Percentiles rank a stretch among this genome's conserved stretches.
Evolutionary conservation across 345 rosid species (phyloP).

Genomic region (Adansonia digitata): DNA sequence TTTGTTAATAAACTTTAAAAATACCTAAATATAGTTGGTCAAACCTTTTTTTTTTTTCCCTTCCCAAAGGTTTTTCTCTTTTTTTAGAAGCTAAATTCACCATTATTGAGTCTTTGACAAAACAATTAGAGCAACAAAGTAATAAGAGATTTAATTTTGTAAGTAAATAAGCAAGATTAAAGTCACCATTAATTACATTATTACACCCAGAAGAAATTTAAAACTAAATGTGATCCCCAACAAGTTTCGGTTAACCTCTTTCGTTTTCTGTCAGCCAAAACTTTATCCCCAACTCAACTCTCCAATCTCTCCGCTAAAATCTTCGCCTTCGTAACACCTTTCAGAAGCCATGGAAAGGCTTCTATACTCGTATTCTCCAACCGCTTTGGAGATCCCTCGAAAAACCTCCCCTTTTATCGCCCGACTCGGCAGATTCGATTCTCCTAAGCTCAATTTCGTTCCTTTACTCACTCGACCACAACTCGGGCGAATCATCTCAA

Average conservation of each 20-base stretch:
- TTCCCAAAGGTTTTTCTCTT: no score
- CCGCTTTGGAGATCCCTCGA: constrained; percentile 30
- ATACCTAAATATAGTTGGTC: no score
- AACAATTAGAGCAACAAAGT: neutral
- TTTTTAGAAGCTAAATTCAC: no score
- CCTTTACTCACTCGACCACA: constrained; percentile 23
- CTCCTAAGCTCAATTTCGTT: constrained; percentile 26
- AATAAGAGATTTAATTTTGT: no score
- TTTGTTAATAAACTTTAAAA: no score
- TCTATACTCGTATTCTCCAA: constrained; percentile 58
- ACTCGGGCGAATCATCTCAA: constrained; percentile 38
- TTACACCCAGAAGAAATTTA: neutral
- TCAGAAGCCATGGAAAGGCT: constrained; percentile 86
- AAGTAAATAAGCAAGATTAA: neutral
- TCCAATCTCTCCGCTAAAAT: constrained; percentile 10
- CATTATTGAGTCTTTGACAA: neutral
- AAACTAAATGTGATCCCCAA: neutral
- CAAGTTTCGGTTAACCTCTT: constrained; percentile 7
- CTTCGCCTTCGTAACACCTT: neutral
- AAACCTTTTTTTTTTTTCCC: no score
- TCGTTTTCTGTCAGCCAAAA: constrained; percentile 5
- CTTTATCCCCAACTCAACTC: constrained; percentile 24
- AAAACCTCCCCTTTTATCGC: constrained; percentile 34
- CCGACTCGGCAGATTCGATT: constrained; percentile 37
- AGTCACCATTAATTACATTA: neutral